Evolutionary conservation across 257 asterid species (phyloP).

Genomic region (Solanum sejunctum): DNA sequence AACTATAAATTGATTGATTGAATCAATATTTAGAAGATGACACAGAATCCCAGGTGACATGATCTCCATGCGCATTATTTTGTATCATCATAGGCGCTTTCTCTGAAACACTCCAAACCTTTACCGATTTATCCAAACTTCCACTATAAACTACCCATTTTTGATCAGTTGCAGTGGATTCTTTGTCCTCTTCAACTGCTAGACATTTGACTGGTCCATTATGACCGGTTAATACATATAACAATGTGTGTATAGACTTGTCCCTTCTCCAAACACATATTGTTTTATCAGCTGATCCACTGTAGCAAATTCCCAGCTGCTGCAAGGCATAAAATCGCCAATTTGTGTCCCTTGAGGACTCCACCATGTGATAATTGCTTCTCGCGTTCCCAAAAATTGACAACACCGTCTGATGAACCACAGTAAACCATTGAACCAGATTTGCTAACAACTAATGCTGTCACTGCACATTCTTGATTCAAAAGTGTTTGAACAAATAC

Average conservation of each 20-base stretch:
- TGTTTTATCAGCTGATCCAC: slow-evolving; percentile 50
- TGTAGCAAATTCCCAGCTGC: slow-evolving; percentile 37
- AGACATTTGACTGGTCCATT: slow-evolving; percentile 56
- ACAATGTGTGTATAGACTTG: slow-evolving; percentile 21
- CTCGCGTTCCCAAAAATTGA: slow-evolving; percentile 40
- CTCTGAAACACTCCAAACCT: slow-evolving; percentile 54
- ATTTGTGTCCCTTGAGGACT: slow-evolving; percentile 37
- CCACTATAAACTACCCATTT: slow-evolving; percentile 55
- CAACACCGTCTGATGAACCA: slow-evolving; percentile 56
- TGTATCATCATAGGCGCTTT: slow-evolving; percentile 21
- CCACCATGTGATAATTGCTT: slow-evolving; percentile 36
- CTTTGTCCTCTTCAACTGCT: slow-evolving; percentile 42
- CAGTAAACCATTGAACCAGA: slow-evolving; percentile 27
- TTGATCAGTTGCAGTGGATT: slow-evolving; percentile 5
- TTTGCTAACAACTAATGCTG: slow-evolving; percentile 32
- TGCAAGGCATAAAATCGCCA: slow-evolving; percentile 49
- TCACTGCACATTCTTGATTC: slow-evolving; percentile 42
- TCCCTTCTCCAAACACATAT: slow-evolving; percentile 62
- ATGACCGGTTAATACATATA: slow-evolving; percentile 42
- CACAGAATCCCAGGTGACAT: slow-evolving; percentile 14
- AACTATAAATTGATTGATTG: not conserved
- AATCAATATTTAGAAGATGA: slow-evolving; percentile 19
- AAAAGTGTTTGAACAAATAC: slow-evolving; percentile 19
- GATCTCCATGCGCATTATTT: not conserved
- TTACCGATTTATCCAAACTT: slow-evolving; percentile 49